Percentiles rank a stretch among this genome's conserved stretches.
phyloP scores from a whole-genome alignment of 345 rosid species.

The Jatropha curcas region DNA sequence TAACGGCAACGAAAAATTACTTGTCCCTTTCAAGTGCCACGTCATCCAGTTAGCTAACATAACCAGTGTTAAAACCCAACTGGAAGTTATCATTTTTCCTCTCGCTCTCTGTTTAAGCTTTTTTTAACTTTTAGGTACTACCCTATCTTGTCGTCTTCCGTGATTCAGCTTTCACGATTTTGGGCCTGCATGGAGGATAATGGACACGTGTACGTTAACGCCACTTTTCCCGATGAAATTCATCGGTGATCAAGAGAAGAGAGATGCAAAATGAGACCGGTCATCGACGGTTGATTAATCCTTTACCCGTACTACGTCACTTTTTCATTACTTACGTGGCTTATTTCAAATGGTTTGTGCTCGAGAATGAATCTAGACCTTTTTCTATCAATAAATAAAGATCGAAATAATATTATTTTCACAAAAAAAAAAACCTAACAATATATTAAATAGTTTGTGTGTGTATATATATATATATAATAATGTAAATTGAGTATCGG shows the following conservation, averaged over 20 bases:
- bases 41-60: slow-evolving; percentile 18
- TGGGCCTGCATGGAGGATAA: not conserved
- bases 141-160: slow-evolving; percentile 25
- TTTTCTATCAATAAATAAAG: too few species aligned
- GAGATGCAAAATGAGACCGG: slow-evolving; percentile 23
- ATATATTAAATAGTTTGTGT: too few species aligned
- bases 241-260: slow-evolving; percentile 20
- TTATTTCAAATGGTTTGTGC: not conserved
- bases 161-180: slow-evolving; percentile 9
- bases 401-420: too few species aligned
- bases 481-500: too few species aligned
- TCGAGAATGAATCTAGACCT: too few species aligned
- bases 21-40: slow-evolving; percentile 9
- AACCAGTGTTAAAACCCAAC: slow-evolving; percentile 23
- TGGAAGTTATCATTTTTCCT: slow-evolving; percentile 18
- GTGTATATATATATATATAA: too few species aligned
- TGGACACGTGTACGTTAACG: slow-evolving; percentile 14
- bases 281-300: slow-evolving; percentile 6
- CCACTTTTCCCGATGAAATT: slow-evolving; percentile 17
- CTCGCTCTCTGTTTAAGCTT: not conserved
- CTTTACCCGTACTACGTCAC: not conserved
- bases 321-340: not conserved
- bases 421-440: too few species aligned
- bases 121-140: slow-evolving; percentile 1
- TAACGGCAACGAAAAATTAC: slow-evolving; percentile 1